A percentile compares a stretch with the other conserved stretches of the same genome.
Conservation (phyloP, 2,329 filamentous ascomycete genomes). For the Ambrosiella beaveri region DNA sequence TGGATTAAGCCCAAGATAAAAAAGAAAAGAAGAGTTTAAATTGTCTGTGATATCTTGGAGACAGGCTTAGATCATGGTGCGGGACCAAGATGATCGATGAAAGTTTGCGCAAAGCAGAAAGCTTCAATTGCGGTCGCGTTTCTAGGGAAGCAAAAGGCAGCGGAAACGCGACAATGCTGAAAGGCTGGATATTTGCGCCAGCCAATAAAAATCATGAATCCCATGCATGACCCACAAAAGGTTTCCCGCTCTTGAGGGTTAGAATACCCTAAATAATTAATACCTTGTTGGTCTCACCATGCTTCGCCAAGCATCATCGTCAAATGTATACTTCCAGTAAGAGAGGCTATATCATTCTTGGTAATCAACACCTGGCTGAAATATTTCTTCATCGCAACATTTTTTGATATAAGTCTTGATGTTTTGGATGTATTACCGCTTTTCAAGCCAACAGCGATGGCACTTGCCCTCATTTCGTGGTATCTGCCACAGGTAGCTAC, state of each 20-base stretch:
- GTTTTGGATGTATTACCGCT: too few species aligned
- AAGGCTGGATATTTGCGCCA: slow-evolving; percentile 11
- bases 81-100: background rate
- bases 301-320: background rate
- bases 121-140: slow-evolving; percentile 7
- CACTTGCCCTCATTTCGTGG: too few species aligned
- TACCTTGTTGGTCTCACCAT: background rate
- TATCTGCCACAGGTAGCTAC: too few species aligned
- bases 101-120: background rate
- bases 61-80: background rate
- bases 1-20: too few species aligned
- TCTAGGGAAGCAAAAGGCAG: slow-evolving; percentile 7
- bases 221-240: background rate
- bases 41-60: too few species aligned
- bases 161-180: slow-evolving; percentile 11
- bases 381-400: background rate
- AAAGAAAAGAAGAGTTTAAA: too few species aligned
- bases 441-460: too few species aligned
- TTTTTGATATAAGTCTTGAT: background rate
- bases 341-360: background rate
- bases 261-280: slow-evolving; percentile 3
- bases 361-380: background rate
- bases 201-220: slow-evolving; percentile 9
- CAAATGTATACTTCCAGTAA: background rate
- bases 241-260: background rate